Evolutionary conservation across 805 yeast genomes (phyloP).

Genomic region (Isabelozyma heimii): DNA sequence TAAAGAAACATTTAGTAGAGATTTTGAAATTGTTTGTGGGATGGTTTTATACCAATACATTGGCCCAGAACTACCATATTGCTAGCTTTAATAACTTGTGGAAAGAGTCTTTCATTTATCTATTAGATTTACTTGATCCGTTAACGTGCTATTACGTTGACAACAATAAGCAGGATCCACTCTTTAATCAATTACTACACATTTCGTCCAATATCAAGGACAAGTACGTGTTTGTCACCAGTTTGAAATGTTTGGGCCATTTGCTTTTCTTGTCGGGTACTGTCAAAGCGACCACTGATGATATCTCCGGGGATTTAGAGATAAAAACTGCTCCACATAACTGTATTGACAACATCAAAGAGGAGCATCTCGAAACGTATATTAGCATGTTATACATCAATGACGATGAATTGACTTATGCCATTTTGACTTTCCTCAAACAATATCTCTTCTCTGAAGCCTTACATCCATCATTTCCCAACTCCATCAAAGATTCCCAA

Average conservation of each 20-base stretch:
- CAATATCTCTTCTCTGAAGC: conserved; percentile 72
- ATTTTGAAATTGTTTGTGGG: conserved; percentile 39
- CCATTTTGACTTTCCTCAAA: conserved; percentile 78
- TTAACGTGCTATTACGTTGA: conserved; percentile 81
- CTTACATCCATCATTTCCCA: conserved; percentile 25
- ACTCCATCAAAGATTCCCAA: conserved; percentile 31
- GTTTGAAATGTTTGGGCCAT: conserved; percentile 76
- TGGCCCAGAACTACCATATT: conserved; percentile 14
- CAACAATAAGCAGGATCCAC: conserved; percentile 63
- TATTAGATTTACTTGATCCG: conserved; percentile 80
- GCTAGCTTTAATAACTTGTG: conserved; percentile 26
- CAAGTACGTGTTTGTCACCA: conserved; percentile 64
- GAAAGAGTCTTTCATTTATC: conserved; percentile 63
- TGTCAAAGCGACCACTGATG: conserved; percentile 23
- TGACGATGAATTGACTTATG: conserved; percentile 70
- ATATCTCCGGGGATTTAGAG: conserved; percentile 26
- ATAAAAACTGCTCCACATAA: conserved; percentile 19
- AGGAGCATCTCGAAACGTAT: conserved; percentile 47
- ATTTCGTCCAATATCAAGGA: conserved; percentile 58
- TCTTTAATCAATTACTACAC: conserved; percentile 55
- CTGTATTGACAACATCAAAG: conserved; percentile 38
- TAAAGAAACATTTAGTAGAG: conserved; percentile 46
- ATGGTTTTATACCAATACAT: conserved; percentile 27
- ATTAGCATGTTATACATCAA: conserved; percentile 58
- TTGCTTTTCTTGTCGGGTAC: conserved; percentile 49